Percentiles rank a stretch among this genome's conserved stretches.
phyloP scores from a whole-genome alignment of 225 moss, liverwort and hornwort species.

The Ulota crispa region DNA sequence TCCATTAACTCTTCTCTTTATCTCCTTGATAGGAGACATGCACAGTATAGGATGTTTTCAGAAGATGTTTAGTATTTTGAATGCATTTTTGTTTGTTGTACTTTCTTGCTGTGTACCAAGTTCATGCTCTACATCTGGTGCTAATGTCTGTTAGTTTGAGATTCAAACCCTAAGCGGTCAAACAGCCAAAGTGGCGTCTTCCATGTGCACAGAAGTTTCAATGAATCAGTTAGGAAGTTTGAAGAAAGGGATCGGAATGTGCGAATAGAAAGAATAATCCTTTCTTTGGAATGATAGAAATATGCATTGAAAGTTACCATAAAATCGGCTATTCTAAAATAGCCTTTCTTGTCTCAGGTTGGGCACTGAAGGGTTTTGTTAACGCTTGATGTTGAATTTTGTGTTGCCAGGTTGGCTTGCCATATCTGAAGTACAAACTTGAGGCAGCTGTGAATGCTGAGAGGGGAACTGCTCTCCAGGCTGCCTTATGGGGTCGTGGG shows the following conservation, averaged over 20 bases:
- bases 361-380: not conserved
- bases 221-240: not conserved
- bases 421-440: conserved; percentile 88
- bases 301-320: not conserved
- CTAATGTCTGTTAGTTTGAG: conserved; percentile 8
- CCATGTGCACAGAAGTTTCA: not conserved
- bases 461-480: conserved; percentile 77
- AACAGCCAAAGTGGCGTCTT: not conserved
- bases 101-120: not conserved
- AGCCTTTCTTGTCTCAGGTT: not conserved
- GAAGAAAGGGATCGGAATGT: not conserved
- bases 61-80: not conserved
- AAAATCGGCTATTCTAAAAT: not conserved
- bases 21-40: not conserved
- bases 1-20: not conserved
- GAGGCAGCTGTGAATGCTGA: conserved; percentile 75
- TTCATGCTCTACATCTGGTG: not conserved
- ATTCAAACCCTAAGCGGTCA: not conserved
- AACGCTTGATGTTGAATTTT: not conserved
- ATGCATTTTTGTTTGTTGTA: not conserved
- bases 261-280: not conserved
- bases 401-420: conserved; percentile 71
- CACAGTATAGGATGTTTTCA: not conserved
- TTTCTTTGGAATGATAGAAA: not conserved
- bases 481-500: conserved; percentile 92